Evolutionary conservation across 1,284 basidiomycete species (phyloP), one percentile per base, ranked within the genome.

Genomic region (Microbotryum saponariae): DNA sequence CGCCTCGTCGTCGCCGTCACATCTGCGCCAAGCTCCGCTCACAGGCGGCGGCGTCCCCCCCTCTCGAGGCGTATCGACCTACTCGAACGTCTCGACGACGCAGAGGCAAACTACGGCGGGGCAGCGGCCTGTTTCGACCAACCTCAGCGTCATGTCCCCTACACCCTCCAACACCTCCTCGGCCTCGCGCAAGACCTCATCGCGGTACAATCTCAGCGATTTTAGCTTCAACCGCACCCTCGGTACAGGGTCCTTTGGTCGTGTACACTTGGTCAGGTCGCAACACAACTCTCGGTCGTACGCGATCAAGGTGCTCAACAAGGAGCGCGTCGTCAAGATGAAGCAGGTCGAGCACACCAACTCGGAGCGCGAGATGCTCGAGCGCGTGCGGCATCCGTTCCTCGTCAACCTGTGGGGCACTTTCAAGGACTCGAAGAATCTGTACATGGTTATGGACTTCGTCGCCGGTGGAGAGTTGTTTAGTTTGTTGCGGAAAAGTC

Each of bases 381-480:
- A 88, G 61, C 82, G 85, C 31, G 89, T 96, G 0, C 85, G 93
- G 57, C 92, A 97, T 76, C 89, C 93, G 3, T 98, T 98, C 78
- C 88, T 98, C 67, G 86, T 98, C 78, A 98, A 97, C 73, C 83
- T 98, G 6, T 98, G 94, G 94, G 96, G 94, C 29, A 89, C 90
- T 1, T 98, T 98, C 78, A 91, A 96, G 72, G 94, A 97, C 72
- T 79, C 85, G 12, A 82, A 88, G 51, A 97, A 97, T 74, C 79
- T 98, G 16, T 99, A 96, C 80, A 97, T 99, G 92, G 93, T 98
- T 61, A 97, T 98, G 94, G 96, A 98, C 78, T 99, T 97, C 74
- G 94, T 98, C 5, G 91, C 92, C 0, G 94, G 94, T 23, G 94
- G 94, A 21, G 94, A 99, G 77, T 80, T 99, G 8, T 99, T 98